Evolutionary conservation across 2,329 filamentous ascomycete genomes (phyloP).

Genomic region (Phialophora macrospora): DNA sequence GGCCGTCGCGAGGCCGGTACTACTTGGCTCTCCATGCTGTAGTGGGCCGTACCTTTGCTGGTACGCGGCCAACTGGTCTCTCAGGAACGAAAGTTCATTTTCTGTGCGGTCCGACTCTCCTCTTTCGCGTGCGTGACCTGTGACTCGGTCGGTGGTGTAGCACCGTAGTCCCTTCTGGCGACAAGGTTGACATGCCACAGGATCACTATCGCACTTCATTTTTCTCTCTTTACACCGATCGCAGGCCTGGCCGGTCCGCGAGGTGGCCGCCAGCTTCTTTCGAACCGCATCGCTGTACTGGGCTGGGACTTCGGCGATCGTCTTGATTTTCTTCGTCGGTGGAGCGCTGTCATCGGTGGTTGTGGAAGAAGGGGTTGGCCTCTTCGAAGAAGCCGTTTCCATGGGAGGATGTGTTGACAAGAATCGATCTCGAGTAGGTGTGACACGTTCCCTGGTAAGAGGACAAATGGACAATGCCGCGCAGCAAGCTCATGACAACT

Average conservation of each 20-base stretch:
- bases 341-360: slow-evolving; percentile 30
- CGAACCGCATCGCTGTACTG: slow-evolving; percentile 52
- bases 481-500: not conserved
- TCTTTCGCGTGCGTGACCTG: slow-evolving; percentile 75
- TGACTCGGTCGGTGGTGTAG: slow-evolving; percentile 84
- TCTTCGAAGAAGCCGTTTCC: slow-evolving; percentile 30
- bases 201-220: slow-evolving; percentile 81
- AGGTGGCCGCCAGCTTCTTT: slow-evolving; percentile 60
- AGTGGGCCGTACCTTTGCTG: slow-evolving; percentile 58
- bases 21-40: slow-evolving; percentile 18
- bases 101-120: slow-evolving; percentile 80
- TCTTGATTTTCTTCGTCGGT: slow-evolving; percentile 38
- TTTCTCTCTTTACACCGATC: slow-evolving; percentile 89
- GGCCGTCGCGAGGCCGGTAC: slow-evolving; percentile 6
- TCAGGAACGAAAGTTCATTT: slow-evolving; percentile 70
- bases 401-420: slow-evolving; percentile 19
- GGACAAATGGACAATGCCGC: not conserved
- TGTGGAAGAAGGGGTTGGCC: slow-evolving; percentile 18
- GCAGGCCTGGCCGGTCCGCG: slow-evolving; percentile 80
- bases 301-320: slow-evolving; percentile 38
- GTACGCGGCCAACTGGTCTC: slow-evolving; percentile 69
- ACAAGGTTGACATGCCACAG: slow-evolving; percentile 82
- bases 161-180: slow-evolving; percentile 76
- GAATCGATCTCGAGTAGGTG: not conserved
- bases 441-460: not conserved